A percentile compares a stretch with the other conserved stretches of the same genome.
Conservation (phyloP, 306 rosid species). For the Cicer cuneatum region DNA sequence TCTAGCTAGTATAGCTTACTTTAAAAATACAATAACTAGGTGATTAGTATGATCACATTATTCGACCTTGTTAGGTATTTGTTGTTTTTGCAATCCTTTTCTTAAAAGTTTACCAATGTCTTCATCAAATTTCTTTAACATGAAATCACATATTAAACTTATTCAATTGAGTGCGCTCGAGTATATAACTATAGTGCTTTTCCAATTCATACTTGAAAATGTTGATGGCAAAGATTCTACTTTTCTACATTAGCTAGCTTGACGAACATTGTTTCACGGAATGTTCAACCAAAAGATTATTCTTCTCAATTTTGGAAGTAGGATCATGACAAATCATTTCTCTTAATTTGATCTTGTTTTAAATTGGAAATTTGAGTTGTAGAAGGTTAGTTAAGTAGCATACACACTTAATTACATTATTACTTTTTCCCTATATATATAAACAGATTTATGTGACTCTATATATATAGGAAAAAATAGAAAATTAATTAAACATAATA, state of each 20-base stretch:
- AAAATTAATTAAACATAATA: no score
- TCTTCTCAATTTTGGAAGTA: background rate
- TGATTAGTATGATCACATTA: slow-evolving; percentile 35
- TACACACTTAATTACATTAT: background rate
- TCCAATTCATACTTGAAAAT: slow-evolving; percentile 23
- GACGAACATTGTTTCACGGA: background rate
- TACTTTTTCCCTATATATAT: background rate
- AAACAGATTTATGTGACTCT: no score
- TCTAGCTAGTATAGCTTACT: slow-evolving; percentile 38
- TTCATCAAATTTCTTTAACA: slow-evolving; percentile 44
- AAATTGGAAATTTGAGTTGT: background rate
- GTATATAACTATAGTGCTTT: slow-evolving; percentile 26
- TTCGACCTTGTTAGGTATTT: slow-evolving; percentile 48
- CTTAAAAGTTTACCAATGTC: slow-evolving; percentile 43
- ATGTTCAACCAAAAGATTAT: background rate
- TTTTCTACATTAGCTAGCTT: background rate
- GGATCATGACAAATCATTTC: slow-evolving; percentile 1
- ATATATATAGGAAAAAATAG: no score
- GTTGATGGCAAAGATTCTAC: background rate
- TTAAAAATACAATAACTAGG: slow-evolving; percentile 31
- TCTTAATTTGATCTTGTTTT: slow-evolving; percentile 2
- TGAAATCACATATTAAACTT: slow-evolving; percentile 39
- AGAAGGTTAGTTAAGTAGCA: background rate
- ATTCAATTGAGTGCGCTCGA: slow-evolving; percentile 33
- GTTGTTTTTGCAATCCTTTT: slow-evolving; percentile 41